These are phyloP conservation scores for Candida oleophila DNA, from an alignment of 805 yeast genomes.

Conservation along the genomic window DNA sequence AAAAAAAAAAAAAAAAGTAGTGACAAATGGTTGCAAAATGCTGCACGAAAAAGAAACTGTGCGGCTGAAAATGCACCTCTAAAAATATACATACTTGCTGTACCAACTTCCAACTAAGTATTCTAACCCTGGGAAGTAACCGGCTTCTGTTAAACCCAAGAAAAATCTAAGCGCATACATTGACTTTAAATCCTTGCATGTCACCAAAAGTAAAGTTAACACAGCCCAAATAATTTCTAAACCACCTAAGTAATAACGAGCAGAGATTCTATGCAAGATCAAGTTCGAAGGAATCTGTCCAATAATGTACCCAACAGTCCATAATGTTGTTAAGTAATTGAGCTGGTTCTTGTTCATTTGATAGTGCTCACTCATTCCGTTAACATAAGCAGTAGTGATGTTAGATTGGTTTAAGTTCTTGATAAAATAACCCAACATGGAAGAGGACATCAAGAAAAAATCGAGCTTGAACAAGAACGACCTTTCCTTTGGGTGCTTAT, in stretches of 20 bases:
- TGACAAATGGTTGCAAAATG: constrained; percentile 14
- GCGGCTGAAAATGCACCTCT: not conserved
- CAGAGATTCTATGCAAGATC: constrained; percentile 33
- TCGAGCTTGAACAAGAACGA: constrained; percentile 34
- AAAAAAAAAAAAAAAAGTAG: constrained; percentile 1
- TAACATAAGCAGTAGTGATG: constrained; percentile 45
- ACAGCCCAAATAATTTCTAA: constrained; percentile 34
- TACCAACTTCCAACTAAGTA: constrained; percentile 37
- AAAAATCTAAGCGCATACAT: constrained; percentile 33
- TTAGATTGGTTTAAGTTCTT: constrained; percentile 44
- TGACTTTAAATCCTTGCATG: constrained; percentile 20
- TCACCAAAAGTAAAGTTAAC: constrained; percentile 25
- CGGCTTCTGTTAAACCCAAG: constrained; percentile 47
- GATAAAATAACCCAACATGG: constrained; percentile 53
- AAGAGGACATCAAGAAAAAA: constrained; percentile 50
- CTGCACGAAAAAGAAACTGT: not conserved
- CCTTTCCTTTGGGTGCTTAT: constrained; percentile 36
- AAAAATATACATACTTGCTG: constrained; percentile 5
- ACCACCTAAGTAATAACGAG: constrained; percentile 35
- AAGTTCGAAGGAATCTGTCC: constrained; percentile 51
- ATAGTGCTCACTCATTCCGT: constrained; percentile 47
- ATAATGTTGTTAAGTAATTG: constrained; percentile 43
- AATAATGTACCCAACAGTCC: constrained; percentile 52
- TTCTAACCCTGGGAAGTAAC: constrained; percentile 59
- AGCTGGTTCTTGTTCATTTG: constrained; percentile 41